Evolutionary conservation across 495 filamentous ascomycete genomes (phyloP).

Genomic region (Hamigera avellanea): DNA sequence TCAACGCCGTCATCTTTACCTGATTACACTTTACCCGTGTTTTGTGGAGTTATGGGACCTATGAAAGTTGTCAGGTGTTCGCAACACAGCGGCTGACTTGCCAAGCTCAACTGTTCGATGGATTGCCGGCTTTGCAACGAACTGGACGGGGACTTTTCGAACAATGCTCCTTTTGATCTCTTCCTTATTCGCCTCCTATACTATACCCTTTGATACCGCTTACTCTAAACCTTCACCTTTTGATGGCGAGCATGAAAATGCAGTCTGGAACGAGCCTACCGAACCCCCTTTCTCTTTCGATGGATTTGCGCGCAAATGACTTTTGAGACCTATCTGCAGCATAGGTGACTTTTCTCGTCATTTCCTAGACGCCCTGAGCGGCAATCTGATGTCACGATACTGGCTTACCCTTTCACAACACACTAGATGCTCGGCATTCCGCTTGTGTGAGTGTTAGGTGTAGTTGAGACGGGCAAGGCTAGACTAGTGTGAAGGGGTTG

Average conservation of each 20-base stretch:
- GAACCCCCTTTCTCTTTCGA: neutral
- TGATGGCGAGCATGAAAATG: neutral
- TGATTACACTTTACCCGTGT: neutral
- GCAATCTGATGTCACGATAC: no score
- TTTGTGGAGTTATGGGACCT: no score
- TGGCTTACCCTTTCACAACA: no score
- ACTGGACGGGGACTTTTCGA: neutral
- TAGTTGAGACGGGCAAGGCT: no score
- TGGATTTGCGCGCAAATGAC: no score
- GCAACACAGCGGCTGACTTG: no score
- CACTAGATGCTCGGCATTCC: no score
- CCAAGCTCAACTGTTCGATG: no score
- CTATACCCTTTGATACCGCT: constrained; percentile 1
- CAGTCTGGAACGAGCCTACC: neutral
- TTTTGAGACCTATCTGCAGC: constrained; percentile 25
- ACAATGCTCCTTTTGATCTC: neutral
- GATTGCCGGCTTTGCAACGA: neutral
- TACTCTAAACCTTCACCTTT: neutral
- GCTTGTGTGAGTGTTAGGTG: no score
- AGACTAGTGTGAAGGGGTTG: neutral
- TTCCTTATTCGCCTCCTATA: neutral
- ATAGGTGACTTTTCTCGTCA: no score
- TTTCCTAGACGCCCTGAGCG: no score
- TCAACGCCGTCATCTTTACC: constrained; percentile 2
- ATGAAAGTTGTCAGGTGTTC: no score